Percentiles rank a stretch among this genome's conserved stretches.
Conservation (phyloP, 371 early-diverging fungal genomes). For the Chytridium lagenaria region DNA sequence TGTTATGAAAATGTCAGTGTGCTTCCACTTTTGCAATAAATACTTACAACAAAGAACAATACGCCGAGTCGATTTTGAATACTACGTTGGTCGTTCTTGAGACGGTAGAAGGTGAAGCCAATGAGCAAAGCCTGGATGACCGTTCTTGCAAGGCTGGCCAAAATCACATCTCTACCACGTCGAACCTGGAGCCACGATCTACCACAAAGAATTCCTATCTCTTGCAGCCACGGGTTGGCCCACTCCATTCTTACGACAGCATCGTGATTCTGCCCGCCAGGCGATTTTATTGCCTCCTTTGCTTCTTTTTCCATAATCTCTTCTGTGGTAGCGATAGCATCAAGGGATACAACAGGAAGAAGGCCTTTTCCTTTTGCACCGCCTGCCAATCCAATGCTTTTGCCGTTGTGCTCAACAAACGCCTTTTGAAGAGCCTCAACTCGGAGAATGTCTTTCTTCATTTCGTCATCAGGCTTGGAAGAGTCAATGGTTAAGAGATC, state of each 20-base stretch:
- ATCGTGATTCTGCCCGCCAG: too few species aligned
- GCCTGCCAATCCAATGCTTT: constrained; percentile 8
- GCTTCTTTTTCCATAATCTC: not conserved
- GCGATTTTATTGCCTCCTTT: not conserved
- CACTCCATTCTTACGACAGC: not conserved
- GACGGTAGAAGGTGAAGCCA: constrained; percentile 39
- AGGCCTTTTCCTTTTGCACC: not conserved
- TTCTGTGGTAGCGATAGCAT: not conserved
- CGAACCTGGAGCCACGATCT: constrained; percentile 41
- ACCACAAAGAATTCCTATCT: constrained; percentile 38
- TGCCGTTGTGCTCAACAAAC: constrained; percentile 17
- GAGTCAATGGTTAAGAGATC: constrained; percentile 40
- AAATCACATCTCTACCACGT: constrained; percentile 28
- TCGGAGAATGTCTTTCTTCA: constrained; percentile 25
- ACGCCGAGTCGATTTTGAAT: too few species aligned
- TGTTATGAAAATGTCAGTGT: too few species aligned
- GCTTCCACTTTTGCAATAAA: constrained; percentile 46
- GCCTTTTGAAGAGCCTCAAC: constrained; percentile 34
- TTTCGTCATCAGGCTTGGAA: constrained; percentile 14
- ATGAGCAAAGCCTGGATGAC: constrained; percentile 34
- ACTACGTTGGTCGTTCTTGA: constrained; percentile 31
- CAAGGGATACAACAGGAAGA: not conserved
- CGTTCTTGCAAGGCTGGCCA: constrained; percentile 40
- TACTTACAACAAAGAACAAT: constrained; percentile 48
- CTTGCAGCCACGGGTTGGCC: constrained; percentile 28